A percentile compares a stretch with the other conserved stretches of the same genome.
Evolutionary conservation across 768 basidiomycete species (phyloP).

Genomic region (Russula vinacea): DNA sequence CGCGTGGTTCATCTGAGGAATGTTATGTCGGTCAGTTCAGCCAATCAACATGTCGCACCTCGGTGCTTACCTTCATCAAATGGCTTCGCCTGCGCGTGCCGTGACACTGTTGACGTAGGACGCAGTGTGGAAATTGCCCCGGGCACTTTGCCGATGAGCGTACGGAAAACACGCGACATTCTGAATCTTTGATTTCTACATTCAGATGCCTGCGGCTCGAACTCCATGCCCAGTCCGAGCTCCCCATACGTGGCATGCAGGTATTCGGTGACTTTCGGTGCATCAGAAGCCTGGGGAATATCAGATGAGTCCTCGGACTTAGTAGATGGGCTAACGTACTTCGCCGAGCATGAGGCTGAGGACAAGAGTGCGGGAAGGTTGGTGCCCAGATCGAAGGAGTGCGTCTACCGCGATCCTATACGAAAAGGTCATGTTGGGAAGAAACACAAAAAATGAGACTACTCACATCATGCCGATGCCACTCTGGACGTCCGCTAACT

Average conservation of each 20-base stretch:
- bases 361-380: constrained; percentile 11
- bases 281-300: constrained; percentile 2
- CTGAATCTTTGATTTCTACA: not conserved
- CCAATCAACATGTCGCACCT: not conserved
- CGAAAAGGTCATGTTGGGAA: not conserved
- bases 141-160: not conserved
- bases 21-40: not conserved
- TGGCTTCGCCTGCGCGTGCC: not conserved
- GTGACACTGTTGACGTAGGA: not conserved
- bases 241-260: constrained; percentile 4
- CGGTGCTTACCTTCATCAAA: constrained; percentile 8
- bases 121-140: not conserved
- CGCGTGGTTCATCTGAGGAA: not conserved
- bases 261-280: not conserved
- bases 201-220: not conserved
- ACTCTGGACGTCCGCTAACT: constrained; percentile 6
- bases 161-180: not conserved
- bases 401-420: constrained; percentile 7
- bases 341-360: constrained; percentile 14
- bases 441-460: not conserved
- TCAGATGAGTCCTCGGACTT: not conserved
- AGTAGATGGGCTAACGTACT: not conserved
- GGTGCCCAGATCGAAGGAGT: constrained; percentile 10
- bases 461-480: constrained; percentile 13
- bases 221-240: not conserved